phyloP scores from a whole-genome alignment of 495 filamentous ascomycete genomes.

The Podospora conica region DNA sequence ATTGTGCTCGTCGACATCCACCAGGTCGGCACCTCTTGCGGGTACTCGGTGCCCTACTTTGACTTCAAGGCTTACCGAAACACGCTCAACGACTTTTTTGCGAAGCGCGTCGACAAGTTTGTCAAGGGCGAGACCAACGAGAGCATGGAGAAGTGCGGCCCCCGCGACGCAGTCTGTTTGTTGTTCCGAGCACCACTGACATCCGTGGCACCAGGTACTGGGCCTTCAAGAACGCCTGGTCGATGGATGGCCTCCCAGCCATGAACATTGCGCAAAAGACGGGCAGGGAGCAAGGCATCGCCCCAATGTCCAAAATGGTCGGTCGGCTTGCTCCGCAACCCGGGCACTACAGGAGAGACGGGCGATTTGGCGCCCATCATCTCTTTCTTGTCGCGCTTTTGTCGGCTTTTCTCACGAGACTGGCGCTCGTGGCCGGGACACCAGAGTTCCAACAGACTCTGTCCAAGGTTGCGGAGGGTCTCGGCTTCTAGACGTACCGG shows the following conservation, averaged over 20 bases:
- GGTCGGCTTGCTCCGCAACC: slow-evolving; percentile 19
- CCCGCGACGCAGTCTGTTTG: slow-evolving; percentile 4
- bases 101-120: slow-evolving; percentile 37
- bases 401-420: not conserved
- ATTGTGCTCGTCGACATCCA: slow-evolving; percentile 60
- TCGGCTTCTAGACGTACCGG: not conserved
- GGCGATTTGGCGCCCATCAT: not conserved
- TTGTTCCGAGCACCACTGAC: not conserved
- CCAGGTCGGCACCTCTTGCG: slow-evolving; percentile 53
- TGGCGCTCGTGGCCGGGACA: not conserved
- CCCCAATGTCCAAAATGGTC: slow-evolving; percentile 48
- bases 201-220: slow-evolving; percentile 40
- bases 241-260: slow-evolving; percentile 50
- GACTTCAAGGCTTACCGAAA: slow-evolving; percentile 45
- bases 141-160: slow-evolving; percentile 41
- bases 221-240: slow-evolving; percentile 49
- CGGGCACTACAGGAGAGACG: not conserved
- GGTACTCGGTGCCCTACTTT: slow-evolving; percentile 48
- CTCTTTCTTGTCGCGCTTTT: not conserved
- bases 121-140: slow-evolving; percentile 40
- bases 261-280: slow-evolving; percentile 38
- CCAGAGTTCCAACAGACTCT: not conserved
- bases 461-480: not conserved
- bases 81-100: slow-evolving; percentile 43
- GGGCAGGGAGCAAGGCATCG: slow-evolving; percentile 36